Conservation (phyloP, 305 asterid genomes). For the Fraxinus dipetala region DNA sequence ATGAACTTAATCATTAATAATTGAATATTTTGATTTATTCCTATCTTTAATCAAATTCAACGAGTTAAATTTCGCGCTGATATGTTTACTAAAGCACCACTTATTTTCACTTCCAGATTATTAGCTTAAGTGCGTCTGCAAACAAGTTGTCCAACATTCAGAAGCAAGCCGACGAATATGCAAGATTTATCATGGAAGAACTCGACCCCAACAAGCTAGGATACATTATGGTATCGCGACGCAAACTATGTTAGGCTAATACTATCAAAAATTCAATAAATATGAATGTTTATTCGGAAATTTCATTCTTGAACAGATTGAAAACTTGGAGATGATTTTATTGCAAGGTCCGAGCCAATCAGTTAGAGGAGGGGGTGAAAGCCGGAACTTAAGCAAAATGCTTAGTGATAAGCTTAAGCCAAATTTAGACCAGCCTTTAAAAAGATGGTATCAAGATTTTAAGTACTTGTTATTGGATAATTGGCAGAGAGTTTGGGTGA, state of each 20-base stretch:
- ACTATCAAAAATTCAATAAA: not conserved
- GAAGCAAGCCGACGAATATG: constrained; percentile 93
- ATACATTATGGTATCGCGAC: constrained; percentile 62
- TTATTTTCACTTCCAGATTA: constrained; percentile 52
- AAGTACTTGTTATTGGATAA: constrained; percentile 60
- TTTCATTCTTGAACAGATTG: constrained; percentile 49
- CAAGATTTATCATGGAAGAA: constrained; percentile 93
- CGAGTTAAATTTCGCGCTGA: not conserved
- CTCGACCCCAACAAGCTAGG: constrained; percentile 77
- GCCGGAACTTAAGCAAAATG: constrained; percentile 68
- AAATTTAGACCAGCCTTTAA: constrained; percentile 33
- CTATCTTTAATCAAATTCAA: not conserved
- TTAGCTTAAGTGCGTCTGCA: constrained; percentile 84
- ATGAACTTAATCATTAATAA: not conserved
- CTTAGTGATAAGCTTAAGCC: constrained; percentile 65
- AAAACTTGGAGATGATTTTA: constrained; percentile 77
- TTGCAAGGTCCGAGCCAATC: constrained; percentile 77
- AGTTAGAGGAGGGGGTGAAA: constrained; percentile 61
- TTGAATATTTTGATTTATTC: not conserved
- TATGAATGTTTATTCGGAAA: not conserved
- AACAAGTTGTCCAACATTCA: constrained; percentile 89
- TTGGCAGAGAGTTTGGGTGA: constrained; percentile 84
- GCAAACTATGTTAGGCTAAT: not conserved
- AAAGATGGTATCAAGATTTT: constrained; percentile 42
- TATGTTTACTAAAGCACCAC: not conserved